Percentiles rank a stretch among this genome's conserved stretches.
Evolutionary conservation across 2,329 filamentous ascomycete genomes (phyloP).

Genomic region (Cercospora beticola): DNA sequence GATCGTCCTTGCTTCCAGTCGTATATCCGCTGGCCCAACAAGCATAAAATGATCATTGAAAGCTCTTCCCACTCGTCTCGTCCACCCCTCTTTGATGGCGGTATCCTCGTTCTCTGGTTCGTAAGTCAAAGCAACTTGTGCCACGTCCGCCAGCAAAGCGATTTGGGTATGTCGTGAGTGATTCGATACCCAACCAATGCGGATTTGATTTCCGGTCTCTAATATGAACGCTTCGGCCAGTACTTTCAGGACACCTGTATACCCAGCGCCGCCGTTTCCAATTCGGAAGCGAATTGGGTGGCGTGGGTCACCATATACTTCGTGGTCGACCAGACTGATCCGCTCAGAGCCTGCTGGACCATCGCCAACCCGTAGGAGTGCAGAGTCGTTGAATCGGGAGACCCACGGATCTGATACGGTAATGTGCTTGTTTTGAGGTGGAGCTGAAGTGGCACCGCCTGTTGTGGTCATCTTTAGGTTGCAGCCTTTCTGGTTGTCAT

Average conservation of each 20-base stretch:
- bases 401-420: slow-evolving; percentile 20
- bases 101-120: slow-evolving; percentile 29
- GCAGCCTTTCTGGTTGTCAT: neutral
- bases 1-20: slow-evolving; percentile 3
- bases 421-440: neutral
- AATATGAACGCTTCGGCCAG: slow-evolving; percentile 24
- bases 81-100: slow-evolving; percentile 27
- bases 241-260: slow-evolving; percentile 24
- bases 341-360: slow-evolving; percentile 10
- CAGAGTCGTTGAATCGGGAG: slow-evolving; percentile 15
- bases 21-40: slow-evolving; percentile 18
- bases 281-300: slow-evolving; percentile 25
- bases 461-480: neutral
- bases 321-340: slow-evolving; percentile 15
- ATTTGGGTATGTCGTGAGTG: slow-evolving; percentile 30
- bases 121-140: slow-evolving; percentile 31
- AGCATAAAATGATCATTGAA: slow-evolving; percentile 33
- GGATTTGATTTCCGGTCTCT: no score
- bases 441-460: neutral
- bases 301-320: slow-evolving; percentile 22
- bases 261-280: slow-evolving; percentile 31
- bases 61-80: slow-evolving; percentile 14
- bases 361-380: slow-evolving; percentile 8
- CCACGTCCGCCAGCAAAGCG: slow-evolving; percentile 26
- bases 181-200: slow-evolving; percentile 29